phyloP scores from a whole-genome alignment of 2,329 filamentous ascomycete genomes.

The Corinectria fuckeliana region DNA sequence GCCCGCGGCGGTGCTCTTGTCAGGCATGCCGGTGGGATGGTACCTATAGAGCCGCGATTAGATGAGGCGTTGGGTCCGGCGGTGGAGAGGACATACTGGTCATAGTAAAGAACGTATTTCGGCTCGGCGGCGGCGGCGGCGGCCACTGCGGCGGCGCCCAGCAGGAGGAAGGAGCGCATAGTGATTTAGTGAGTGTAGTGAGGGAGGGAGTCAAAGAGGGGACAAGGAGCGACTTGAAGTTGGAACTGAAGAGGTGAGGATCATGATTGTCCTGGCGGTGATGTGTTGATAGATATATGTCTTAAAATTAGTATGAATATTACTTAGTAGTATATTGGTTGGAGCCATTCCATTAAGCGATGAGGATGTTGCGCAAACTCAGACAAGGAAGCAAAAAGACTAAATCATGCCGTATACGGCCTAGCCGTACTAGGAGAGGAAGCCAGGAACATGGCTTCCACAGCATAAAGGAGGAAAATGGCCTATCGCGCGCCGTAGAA shows the following conservation, averaged over 20 bases:
- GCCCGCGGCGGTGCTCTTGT: constrained; percentile 46
- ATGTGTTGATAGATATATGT: neutral
- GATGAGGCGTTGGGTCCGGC: rapidly evolving
- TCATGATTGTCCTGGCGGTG: neutral
- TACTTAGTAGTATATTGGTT: neutral
- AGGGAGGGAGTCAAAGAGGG: neutral
- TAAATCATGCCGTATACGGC: neutral
- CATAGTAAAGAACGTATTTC: constrained; percentile 52
- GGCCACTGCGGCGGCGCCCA: constrained; percentile 24
- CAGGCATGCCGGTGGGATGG: constrained; percentile 46
- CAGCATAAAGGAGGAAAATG: neutral
- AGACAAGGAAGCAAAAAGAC: neutral
- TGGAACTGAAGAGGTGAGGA: neutral
- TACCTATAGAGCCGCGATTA: constrained; percentile 42
- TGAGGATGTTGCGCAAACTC: neutral
- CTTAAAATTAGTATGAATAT: neutral
- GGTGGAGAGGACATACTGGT: constrained; percentile 45
- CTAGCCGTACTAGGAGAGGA: neutral
- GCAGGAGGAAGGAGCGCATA: constrained; percentile 18
- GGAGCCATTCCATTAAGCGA: neutral
- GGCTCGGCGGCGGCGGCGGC: constrained; percentile 30
- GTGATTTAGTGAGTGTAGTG: constrained; percentile 1
- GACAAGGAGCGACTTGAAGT: constrained; percentile 4
- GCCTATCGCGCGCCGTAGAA: neutral
- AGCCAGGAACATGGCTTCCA: neutral